A percentile compares a stretch with the other conserved stretches of the same genome.
Evolutionary conservation across 371 early-diverging fungal species (phyloP).

Genomic region (Mucor irregularis): DNA sequence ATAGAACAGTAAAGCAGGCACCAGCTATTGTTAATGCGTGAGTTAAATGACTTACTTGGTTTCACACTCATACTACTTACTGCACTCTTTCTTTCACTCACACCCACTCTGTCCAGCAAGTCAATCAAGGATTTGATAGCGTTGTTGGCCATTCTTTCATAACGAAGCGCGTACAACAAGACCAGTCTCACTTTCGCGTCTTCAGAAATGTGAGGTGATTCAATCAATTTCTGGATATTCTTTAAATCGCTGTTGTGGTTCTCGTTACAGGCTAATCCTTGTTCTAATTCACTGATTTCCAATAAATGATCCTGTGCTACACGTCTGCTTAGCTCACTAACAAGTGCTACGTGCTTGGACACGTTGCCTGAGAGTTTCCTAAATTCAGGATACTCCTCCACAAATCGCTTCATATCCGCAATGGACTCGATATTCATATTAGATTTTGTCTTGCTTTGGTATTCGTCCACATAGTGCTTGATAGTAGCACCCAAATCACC

Average conservation of each 20-base stretch:
- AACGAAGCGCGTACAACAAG: slow-evolving; percentile 85
- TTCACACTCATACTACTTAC: slow-evolving; percentile 42
- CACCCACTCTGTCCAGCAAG: slow-evolving; percentile 64
- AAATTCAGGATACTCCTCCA: slow-evolving; percentile 97
- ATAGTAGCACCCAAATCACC: slow-evolving; percentile 95
- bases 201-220: slow-evolving; percentile 63
- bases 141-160: slow-evolving; percentile 81
- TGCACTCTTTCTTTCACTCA: slow-evolving; percentile 70
- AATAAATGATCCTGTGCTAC: slow-evolving; percentile 75
- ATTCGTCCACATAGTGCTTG: slow-evolving; percentile 91
- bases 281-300: slow-evolving; percentile 91
- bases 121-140: slow-evolving; percentile 67
- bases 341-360: slow-evolving; percentile 94
- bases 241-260: slow-evolving; percentile 80
- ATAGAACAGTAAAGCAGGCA: slow-evolving; percentile 76
- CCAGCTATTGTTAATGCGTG: slow-evolving; percentile 37
- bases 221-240: slow-evolving; percentile 70
- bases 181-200: slow-evolving; percentile 81
- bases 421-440: slow-evolving; percentile 92
- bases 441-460: slow-evolving; percentile 86
- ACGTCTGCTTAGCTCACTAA: slow-evolving; percentile 87
- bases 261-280: slow-evolving; percentile 88
- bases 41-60: neutral
- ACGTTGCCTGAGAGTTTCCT: slow-evolving; percentile 94
- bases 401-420: slow-evolving; percentile 96